Evolutionary conservation across 2,329 filamentous ascomycete genomes (phyloP), one percentile per base, ranked within the genome.

Genomic region (Botrytis sinoallii): DNA sequence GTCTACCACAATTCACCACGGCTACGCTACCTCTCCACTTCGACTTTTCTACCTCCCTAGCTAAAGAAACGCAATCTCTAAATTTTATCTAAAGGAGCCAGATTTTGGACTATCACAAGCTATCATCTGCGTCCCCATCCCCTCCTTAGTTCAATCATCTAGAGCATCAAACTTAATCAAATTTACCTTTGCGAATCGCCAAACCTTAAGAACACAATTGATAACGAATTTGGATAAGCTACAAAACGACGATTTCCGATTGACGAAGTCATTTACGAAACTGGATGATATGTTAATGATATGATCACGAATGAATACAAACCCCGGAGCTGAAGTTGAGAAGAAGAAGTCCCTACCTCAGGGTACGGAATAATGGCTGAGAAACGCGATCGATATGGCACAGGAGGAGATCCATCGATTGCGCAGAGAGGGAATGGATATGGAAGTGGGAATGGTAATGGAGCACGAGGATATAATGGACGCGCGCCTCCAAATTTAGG

Each of bases 351-450:
- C 70, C 70, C 70, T 72, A 59, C 70, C 46, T 29, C 59, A 57
- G 48, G 70, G 70, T 72, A 59, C 60, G 70, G 70, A 67, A 65
- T 67, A 72, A 72, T 72, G 70, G 60, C 61, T 1, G 70, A 72
- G 48, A 72, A 65, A 38, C 70, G 70, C 44, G 70, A 72, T 72
- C 70, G 70, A 29, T 72, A 72, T 67, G 61, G 70, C 2, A 57
- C 10, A 22, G 48, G 60, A 25, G 60, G 60, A 32, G 38, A 67
- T 20, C 38, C 70, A 72, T 59, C 70, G n/a, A 57, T 72, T 67
- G 70, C 70, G 70, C 60, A 38, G 22, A 57, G 46, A 66, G 61
- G 29, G 57, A 42, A 72, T 67, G 46, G 38, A 52, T 22, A 65
- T 71, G 70, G 57, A 4, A 42, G 18, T 57, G 35, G 46, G 16